Base-by-base conservation (phyloP, 805 yeast species). In the Candida anglica region DNA sequence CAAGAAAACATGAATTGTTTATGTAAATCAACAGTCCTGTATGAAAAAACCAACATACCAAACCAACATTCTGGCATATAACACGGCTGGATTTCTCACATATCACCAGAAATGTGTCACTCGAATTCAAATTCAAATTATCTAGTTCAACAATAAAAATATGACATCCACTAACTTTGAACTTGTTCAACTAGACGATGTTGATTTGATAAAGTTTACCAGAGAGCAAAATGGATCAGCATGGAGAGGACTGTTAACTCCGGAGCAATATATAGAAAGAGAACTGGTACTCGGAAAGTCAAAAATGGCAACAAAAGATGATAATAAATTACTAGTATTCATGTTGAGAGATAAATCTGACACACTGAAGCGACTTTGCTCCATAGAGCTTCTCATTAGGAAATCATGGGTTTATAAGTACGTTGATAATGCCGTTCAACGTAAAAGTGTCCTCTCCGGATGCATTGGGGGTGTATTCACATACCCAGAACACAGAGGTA, bases 391-490 rank as follows among this genome's bases (percentile, higher is more conserved):
- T 14, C 35, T 60, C 16, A 44, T 65, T 15, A 43, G 73, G 30
- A 44, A 49, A 19, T 37, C 63, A 3, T 50, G 55, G 52, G 47
- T 50, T 25, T 56, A 56, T 32, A 42, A 37, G 10, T 40, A 14
- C 23, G 32, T 34, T 6, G 38, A 38, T 10, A 38, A 36, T 3
- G 39, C 34, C 6, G 56, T 52, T 3, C 37, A 32, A 4, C 37
- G 45, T 20, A 33, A 41, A 9, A 40, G 40, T 3, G 44, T 60
- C 13, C 40, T 43, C 20, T 41, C 60, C 33, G 73, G 68, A 1
- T 60, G 69, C 33, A 52, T 67, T 24, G 71, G 72, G 11, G 69
- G 66, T 2, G 73, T 67, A 2, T 66, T 44, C 47, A 63, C 70
- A 3, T 57, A 55, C 31, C 58, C 58, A 4, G 59, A 55, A 27